Evolutionary conservation across 805 yeast genomes (phyloP), one percentile per base, ranked within the genome.

Genomic region (Cyberlindnera maritima): DNA sequence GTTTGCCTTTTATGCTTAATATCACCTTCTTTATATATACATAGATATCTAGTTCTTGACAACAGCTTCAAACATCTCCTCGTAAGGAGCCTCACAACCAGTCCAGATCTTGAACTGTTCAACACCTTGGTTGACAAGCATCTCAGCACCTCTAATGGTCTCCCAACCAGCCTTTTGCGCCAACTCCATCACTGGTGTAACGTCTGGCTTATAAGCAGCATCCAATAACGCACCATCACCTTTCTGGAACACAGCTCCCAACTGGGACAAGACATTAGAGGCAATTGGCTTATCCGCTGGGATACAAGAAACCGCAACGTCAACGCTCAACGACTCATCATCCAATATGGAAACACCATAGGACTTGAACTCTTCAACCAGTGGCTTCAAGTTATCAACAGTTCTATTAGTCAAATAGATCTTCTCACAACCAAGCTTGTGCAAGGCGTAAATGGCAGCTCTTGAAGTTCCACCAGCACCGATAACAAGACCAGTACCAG

Each of bases 381-480:
- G 70, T 1, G 75, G 82, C 18, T 64, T 62, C 43, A 89, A 70
- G 60, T 88, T 88, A 9, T 83, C 69, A 1, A 70, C 63, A 2
- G 96, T 89, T 64, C 98, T 81, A 71, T 91, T 92, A 48, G 88
- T 63, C 72, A 92, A 72, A 69, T 81, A 89, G 49, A 92, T 87
- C 56, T 74, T 80, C 19, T 69, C 57, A 65, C 95, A 88, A 2
- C 97, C 97, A 71, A 92, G 69, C 50, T 79, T 61, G 61, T 81
- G 78, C 54, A 94, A 74, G 1, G 99, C 97, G 64, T 79, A 90
- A 14, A 88, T 80, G 0, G 97, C 98, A 36, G 99, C 97, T 60
- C 97, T 78, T 1, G 97, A 83, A 21, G 99, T 91, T 37, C 99
- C 99, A 36, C 99, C 99, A 18, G 96, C 97, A 43, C 99, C 99